These are phyloP conservation scores for Botrytis sinoallii DNA, from an alignment of 2,329 filamentous ascomycete species.

Conservation along the genomic window DNA sequence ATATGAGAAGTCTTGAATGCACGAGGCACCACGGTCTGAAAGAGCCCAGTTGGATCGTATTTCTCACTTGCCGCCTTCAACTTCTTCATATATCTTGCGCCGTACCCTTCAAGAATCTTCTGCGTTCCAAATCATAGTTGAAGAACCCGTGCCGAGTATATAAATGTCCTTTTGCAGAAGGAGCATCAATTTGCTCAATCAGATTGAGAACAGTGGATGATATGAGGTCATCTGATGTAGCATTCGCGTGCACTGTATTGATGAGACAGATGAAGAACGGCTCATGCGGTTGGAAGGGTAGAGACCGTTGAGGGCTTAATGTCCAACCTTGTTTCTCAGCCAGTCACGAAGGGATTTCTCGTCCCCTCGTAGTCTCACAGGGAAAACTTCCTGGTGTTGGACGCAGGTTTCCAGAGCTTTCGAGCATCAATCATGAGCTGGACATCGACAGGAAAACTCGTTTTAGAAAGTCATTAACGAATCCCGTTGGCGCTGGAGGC, in stretches of 20 bases:
- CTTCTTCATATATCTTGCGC: background rate
- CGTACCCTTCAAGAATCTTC: background rate
- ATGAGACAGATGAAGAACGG: background rate
- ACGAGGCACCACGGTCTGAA: background rate
- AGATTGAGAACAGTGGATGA: background rate
- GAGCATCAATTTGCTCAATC: background rate
- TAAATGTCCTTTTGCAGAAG: background rate
- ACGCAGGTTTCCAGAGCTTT: too few species aligned
- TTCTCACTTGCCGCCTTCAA: background rate
- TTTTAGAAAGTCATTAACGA: too few species aligned
- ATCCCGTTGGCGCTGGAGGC: too few species aligned
- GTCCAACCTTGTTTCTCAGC: too few species aligned
- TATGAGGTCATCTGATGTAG: background rate
- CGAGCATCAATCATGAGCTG: too few species aligned
- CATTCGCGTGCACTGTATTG: background rate
- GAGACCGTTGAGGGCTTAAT: too few species aligned
- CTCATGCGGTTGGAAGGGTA: too few species aligned
- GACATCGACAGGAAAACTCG: too few species aligned
- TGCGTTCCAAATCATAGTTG: background rate
- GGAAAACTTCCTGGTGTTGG: too few species aligned
- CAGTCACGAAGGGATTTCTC: too few species aligned
- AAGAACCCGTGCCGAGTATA: background rate
- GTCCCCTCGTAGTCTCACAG: too few species aligned
- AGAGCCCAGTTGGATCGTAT: background rate
- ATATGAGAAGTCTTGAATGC: background rate